These are phyloP conservation scores for Colletotrichum shisoi DNA, from an alignment of 2,329 filamentous ascomycete species.

Conservation along the genomic window DNA sequence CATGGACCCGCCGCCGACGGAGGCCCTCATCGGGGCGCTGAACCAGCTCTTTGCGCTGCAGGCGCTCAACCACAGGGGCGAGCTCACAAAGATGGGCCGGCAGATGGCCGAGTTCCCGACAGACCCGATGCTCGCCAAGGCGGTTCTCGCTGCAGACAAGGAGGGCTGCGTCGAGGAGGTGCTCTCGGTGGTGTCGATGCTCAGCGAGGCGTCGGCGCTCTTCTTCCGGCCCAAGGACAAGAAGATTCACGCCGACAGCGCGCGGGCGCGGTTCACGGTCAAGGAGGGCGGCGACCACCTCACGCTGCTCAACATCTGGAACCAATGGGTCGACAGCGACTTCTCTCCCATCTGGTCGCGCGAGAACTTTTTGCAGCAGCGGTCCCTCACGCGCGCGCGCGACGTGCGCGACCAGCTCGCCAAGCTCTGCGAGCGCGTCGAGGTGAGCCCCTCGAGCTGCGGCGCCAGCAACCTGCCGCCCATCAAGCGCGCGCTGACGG, in stretches of 20 bases:
- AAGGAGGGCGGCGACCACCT: slow-evolving; percentile 91
- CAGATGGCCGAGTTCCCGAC: slow-evolving; percentile 97
- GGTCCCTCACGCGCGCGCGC: slow-evolving; percentile 84
- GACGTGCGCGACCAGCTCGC: slow-evolving; percentile 92
- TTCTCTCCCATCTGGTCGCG: slow-evolving; percentile 86
- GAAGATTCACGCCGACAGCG: slow-evolving; percentile 93
- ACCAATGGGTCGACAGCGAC: slow-evolving; percentile 92
- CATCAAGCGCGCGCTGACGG: slow-evolving; percentile 86
- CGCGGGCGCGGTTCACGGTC: slow-evolving; percentile 85
- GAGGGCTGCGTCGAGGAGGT: slow-evolving; percentile 95
- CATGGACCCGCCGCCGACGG: slow-evolving; percentile 89
- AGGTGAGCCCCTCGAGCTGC: slow-evolving; percentile 75
- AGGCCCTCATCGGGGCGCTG: slow-evolving; percentile 85
- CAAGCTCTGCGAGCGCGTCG: slow-evolving; percentile 91
- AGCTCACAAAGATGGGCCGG: slow-evolving; percentile 87
- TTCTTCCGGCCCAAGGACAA: slow-evolving; percentile 98
- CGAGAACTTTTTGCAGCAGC: slow-evolving; percentile 93
- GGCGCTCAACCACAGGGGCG: slow-evolving; percentile 85
- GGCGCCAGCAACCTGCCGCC: slow-evolving; percentile 76
- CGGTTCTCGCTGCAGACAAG: slow-evolving; percentile 85
- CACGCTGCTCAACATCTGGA: slow-evolving; percentile 90
- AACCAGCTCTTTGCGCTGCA: slow-evolving; percentile 93
- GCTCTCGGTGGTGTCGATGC: slow-evolving; percentile 91
- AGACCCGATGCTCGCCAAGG: slow-evolving; percentile 89
- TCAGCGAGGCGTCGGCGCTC: slow-evolving; percentile 84